These are phyloP conservation scores for Colletotrichum viniferum DNA, from an alignment of 2,329 filamentous ascomycete genomes.

Conservation along the genomic window DNA sequence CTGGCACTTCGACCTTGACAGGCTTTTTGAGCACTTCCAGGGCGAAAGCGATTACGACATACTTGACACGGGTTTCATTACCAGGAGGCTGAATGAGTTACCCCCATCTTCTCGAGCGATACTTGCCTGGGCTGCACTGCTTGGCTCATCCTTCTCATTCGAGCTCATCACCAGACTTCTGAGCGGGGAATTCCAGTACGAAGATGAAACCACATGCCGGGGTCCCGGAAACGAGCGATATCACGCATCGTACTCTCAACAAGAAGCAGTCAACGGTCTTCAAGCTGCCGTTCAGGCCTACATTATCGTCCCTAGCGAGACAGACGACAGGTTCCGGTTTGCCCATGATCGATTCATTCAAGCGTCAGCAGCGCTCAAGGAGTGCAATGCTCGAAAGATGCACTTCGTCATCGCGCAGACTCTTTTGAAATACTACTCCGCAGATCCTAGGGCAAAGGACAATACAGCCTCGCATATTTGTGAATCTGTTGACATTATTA, in stretches of 20 bases:
- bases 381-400: conserved; percentile 78
- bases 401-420: conserved; percentile 88
- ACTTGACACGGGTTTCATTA: conserved; percentile 82
- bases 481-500: conserved; percentile 77
- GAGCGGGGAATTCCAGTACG: conserved; percentile 73
- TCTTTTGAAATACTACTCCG: conserved; percentile 71
- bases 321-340: conserved; percentile 87
- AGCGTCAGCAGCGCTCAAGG: conserved; percentile 71
- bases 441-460: conserved; percentile 69
- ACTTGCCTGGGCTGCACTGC: conserved; percentile 82
- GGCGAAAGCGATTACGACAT: conserved; percentile 79
- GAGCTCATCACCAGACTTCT: conserved; percentile 78
- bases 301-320: conserved; percentile 80
- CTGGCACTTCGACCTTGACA: conserved; percentile 87
- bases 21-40: conserved; percentile 83
- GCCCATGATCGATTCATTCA: conserved; percentile 86
- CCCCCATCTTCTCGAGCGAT: conserved; percentile 77
- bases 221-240: conserved; percentile 28
- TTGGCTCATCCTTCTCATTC: conserved; percentile 86
- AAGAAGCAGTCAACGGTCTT: conserved; percentile 77
- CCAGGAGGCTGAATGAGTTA: conserved; percentile 76
- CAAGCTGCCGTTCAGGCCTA: conserved; percentile 69
- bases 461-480: conserved; percentile 83
- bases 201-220: conserved; percentile 44
- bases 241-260: conserved; percentile 60